Evolutionary conservation across 495 filamentous ascomycete genomes (phyloP).

Genomic region (Entonaema liquescens): DNA sequence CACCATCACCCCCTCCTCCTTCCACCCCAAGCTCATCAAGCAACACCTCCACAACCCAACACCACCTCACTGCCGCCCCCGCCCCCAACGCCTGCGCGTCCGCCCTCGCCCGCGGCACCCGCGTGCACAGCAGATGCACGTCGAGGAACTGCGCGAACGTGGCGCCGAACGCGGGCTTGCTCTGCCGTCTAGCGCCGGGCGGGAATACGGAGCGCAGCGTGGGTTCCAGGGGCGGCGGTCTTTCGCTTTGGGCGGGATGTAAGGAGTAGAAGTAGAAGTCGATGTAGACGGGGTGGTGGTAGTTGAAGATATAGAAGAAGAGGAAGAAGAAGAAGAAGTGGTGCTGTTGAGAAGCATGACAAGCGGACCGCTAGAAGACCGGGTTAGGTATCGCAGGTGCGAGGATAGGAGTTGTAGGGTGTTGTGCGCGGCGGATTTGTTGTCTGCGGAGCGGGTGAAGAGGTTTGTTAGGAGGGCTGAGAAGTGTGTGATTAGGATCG

Average conservation of each 20-base stretch:
- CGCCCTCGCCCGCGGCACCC: constrained; percentile 42
- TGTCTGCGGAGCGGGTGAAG: constrained; percentile 48
- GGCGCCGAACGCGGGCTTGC: constrained; percentile 54
- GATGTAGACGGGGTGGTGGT: constrained; percentile 6
- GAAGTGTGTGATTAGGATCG: constrained; percentile 56
- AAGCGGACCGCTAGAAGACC: constrained; percentile 41
- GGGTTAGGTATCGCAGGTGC: constrained; percentile 46
- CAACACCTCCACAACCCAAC: constrained; percentile 57
- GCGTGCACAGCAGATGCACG: constrained; percentile 54
- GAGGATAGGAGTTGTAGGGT: constrained; percentile 48
- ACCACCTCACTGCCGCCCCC: not conserved
- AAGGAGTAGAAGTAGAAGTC: not conserved
- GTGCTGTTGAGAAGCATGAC: constrained; percentile 57
- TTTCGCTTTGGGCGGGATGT: not conserved
- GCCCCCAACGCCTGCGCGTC: constrained; percentile 31
- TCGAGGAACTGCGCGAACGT: constrained; percentile 56
- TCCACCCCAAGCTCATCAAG: constrained; percentile 53
- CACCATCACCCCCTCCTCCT: not conserved
- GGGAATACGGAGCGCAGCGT: constrained; percentile 54
- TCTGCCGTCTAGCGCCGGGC: constrained; percentile 15
- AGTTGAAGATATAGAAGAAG: constrained; percentile 8
- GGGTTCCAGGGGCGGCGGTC: constrained; percentile 24
- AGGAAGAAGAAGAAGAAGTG: constrained; percentile 14
- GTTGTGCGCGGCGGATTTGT: constrained; percentile 47
- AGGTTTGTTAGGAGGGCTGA: constrained; percentile 52